A percentile compares a stretch with the other conserved stretches of the same genome.
phyloP scores from a whole-genome alignment of 129 eudicot genomes.

The Glebionis coronaria region DNA sequence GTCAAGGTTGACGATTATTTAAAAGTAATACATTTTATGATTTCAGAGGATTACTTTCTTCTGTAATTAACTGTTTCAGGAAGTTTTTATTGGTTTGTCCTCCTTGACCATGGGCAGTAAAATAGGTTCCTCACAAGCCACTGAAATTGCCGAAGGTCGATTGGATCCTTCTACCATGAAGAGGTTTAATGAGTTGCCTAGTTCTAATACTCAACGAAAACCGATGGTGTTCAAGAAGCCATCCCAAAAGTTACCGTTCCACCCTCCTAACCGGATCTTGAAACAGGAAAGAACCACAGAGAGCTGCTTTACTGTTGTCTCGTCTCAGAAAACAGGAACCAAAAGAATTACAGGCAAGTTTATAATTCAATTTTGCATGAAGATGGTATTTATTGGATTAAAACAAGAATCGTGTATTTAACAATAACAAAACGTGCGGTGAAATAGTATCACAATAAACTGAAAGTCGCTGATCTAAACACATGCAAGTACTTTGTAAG shows the following conservation, averaged over 20 bases:
- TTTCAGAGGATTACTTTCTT: neutral
- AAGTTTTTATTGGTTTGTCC: neutral
- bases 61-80: neutral
- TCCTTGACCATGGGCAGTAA: conserved; percentile 61
- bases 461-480: too few species aligned
- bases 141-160: conserved; percentile 72
- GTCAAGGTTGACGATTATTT: too few species aligned
- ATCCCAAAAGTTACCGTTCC: conserved; percentile 8
- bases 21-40: too few species aligned
- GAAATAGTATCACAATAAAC: too few species aligned
- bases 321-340: conserved; percentile 40
- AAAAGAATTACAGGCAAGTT: conserved; percentile 22
- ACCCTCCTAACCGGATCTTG: neutral
- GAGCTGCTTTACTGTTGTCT: conserved; percentile 50
- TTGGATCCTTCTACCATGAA: conserved; percentile 73
- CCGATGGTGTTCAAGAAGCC: conserved; percentile 12
- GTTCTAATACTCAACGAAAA: conserved; percentile 15
- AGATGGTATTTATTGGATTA: too few species aligned
- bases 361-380: too few species aligned
- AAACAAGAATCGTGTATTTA: too few species aligned
- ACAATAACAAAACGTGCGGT: too few species aligned
- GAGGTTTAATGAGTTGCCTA: conserved; percentile 38
- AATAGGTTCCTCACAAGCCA: conserved; percentile 54
- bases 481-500: too few species aligned
- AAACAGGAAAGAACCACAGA: conserved; percentile 32